A percentile compares a stretch with the other conserved stretches of the same genome.
Evolutionary conservation across 805 yeast genomes (phyloP).

Genomic region (Hanseniaspora pseudoguilliermondii): DNA sequence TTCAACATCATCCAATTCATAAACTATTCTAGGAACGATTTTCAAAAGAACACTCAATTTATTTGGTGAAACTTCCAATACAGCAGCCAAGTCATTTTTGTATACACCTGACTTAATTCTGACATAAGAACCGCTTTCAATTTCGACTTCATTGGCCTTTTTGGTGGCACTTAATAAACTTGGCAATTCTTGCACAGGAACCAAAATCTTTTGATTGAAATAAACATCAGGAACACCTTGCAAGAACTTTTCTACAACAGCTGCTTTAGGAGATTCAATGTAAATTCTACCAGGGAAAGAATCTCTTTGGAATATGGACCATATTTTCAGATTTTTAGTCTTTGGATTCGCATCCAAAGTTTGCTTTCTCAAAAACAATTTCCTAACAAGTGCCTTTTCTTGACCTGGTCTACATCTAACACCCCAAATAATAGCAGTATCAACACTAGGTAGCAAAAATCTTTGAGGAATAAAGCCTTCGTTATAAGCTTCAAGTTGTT

Average conservation of each 20-base stretch:
- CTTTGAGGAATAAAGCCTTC: conserved; percentile 87
- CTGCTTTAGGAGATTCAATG: conserved; percentile 84
- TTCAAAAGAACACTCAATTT: conserved; percentile 91
- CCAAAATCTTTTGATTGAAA: conserved; percentile 58
- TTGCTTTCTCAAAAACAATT: conserved; percentile 68
- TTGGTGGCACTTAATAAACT: conserved; percentile 72
- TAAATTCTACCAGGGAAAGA: conserved; percentile 84
- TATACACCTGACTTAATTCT: conserved; percentile 83
- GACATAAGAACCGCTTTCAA: conserved; percentile 86
- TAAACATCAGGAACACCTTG: conserved; percentile 84
- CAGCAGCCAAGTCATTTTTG: conserved; percentile 84
- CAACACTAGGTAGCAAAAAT: conserved; percentile 83
- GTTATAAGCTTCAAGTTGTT: conserved; percentile 62
- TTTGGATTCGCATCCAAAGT: conserved; percentile 54
- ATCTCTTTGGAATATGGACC: conserved; percentile 88
- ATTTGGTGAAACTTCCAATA: conserved; percentile 84
- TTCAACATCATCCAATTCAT: conserved; percentile 42
- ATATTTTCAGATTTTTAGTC: conserved; percentile 67
- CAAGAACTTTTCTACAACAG: conserved; percentile 80
- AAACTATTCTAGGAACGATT: conserved; percentile 85
- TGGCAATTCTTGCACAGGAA: conserved; percentile 92
- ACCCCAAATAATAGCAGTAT: conserved; percentile 94
- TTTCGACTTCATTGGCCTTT: conserved; percentile 72
- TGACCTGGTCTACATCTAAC: conserved; percentile 84
- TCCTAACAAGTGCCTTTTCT: conserved; percentile 81